Base-by-base conservation (phyloP, 2,329 filamentous ascomycete genomes). In the Lachnellula cervina region DNA sequence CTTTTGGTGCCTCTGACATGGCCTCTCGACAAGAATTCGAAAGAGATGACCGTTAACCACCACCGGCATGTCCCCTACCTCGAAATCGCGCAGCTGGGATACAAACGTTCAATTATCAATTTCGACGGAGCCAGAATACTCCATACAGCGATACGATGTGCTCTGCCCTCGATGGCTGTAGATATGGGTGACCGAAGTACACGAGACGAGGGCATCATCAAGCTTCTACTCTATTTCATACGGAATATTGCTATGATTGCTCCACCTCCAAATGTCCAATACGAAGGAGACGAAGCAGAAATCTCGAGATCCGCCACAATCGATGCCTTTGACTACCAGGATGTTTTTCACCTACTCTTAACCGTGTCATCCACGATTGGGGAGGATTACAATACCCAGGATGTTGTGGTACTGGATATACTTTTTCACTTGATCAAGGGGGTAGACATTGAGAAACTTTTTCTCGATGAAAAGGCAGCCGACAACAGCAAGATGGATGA, bases 361-460 rank as follows among this genome's bases (percentile, higher is more conserved):
- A 96, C 91, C 0, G 77, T 99, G 48, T 88, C 90, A 13, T 97
- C 92, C 2, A 95, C 93, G 60, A 93, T 97, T 76, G 90, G 89
- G 35, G 91, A 97, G 42, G 93, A 97, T 65, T 99, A 97, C 70
- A 85, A 87, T 59, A 84, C 86, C 16, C 90, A 97, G 64, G 93
- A 97, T 68, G 85, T 93, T 2, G 80, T 91, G n/a, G 73, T 97
- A 21, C 82, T 99, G 73, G 94, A 99, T 69, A 89, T 93, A 40
- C 74, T 99, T 28, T 99, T 96, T 72, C 90, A 97, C 65, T 72
- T 99, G 1, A 81, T 97, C 56, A 97, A 97, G 71, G 89, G 92
- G 19, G 85, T 97, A 14, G 87, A 96, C 69, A 80, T 88, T 2
- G 82, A 87, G 57, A 90, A 90, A 69, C 75, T 99, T 2, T 97